Evolutionary conservation across 768 basidiomycete species (phyloP).

Genomic region (Galerina marginata): DNA sequence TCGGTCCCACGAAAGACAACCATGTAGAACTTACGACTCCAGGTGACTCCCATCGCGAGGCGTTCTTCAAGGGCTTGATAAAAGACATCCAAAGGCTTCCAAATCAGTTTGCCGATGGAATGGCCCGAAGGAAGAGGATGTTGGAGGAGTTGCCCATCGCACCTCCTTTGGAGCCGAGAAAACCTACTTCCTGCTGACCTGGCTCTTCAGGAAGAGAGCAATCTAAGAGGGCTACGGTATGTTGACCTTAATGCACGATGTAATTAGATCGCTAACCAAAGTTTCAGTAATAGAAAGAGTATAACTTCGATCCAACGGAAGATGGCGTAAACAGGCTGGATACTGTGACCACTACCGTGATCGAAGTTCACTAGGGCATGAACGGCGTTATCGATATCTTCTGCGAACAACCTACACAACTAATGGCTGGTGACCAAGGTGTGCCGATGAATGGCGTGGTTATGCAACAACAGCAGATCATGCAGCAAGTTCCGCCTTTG

Average conservation of each 20-base stretch:
- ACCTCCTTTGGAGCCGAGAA: conserved; percentile 85
- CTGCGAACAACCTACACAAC: conserved; percentile 39
- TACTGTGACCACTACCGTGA: conserved; percentile 28
- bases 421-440: conserved; percentile 37
- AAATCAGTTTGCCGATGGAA: conserved; percentile 86
- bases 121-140: conserved; percentile 81
- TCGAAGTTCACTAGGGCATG: conserved; percentile 32
- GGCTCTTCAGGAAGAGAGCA: conserved; percentile 81
- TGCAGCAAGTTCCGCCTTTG: conserved; percentile 54
- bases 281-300: conserved; percentile 66
- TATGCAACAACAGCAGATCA: conserved; percentile 40
- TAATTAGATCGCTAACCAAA: conserved; percentile 15
- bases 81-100: conserved; percentile 77
- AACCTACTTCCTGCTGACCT: conserved; percentile 82
- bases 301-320: conserved; percentile 52
- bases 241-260: conserved; percentile 28
- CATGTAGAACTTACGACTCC: conserved; percentile 68
- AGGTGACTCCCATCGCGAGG: conserved; percentile 55
- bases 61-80: conserved; percentile 80
- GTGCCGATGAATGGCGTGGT: conserved; percentile 41
- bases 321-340: conserved; percentile 22
- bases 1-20: conserved; percentile 78
- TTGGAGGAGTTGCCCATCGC: conserved; percentile 88
- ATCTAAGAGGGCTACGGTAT: conserved; percentile 79
- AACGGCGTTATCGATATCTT: conserved; percentile 52